Conservation (phyloP, 495 filamentous ascomycete species). For the Penicillium cataractarum region DNA sequence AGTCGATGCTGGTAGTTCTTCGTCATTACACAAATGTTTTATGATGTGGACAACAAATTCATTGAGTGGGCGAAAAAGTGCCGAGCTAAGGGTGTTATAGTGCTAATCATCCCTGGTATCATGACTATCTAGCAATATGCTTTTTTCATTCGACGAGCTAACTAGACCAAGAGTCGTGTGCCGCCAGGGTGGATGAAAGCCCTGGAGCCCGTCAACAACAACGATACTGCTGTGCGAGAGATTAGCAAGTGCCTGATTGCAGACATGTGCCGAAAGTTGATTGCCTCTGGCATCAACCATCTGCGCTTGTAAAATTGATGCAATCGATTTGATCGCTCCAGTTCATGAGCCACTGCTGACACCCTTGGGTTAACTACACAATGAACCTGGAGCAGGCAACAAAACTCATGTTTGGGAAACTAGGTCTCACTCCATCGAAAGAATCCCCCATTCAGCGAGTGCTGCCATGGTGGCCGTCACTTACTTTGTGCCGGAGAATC, state of each 20-base stretch:
- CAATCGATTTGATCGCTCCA: neutral
- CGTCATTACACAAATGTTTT: constrained; percentile 99
- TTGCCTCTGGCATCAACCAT: constrained; percentile 80
- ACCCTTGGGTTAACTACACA: constrained; percentile 66
- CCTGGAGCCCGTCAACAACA: constrained; percentile 93
- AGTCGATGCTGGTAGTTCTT: constrained; percentile 89
- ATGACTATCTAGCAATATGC: constrained; percentile 98
- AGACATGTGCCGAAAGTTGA: constrained; percentile 83
- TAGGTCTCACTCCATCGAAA: constrained; percentile 75
- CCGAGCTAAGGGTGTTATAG: constrained; percentile 77
- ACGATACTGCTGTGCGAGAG: constrained; percentile 89
- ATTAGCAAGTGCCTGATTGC: constrained; percentile 89
- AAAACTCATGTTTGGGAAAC: constrained; percentile 87
- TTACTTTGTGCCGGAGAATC: constrained; percentile 80
- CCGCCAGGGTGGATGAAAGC: constrained; percentile 79
- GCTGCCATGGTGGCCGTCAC: constrained; percentile 93
- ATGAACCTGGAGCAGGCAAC: constrained; percentile 98
- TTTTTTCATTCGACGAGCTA: constrained; percentile 84
- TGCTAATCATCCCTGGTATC: constrained; percentile 95
- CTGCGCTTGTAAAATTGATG: constrained; percentile 73
- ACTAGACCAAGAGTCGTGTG: constrained; percentile 82
- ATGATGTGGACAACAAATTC: constrained; percentile 95
- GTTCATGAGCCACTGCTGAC: constrained; percentile 11
- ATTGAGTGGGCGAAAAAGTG: constrained; percentile 85
- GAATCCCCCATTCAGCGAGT: constrained; percentile 77